phyloP scores from a whole-genome alignment of 2,329 filamentous ascomycete species.

The Aspergillus ochraceoroseus region DNA sequence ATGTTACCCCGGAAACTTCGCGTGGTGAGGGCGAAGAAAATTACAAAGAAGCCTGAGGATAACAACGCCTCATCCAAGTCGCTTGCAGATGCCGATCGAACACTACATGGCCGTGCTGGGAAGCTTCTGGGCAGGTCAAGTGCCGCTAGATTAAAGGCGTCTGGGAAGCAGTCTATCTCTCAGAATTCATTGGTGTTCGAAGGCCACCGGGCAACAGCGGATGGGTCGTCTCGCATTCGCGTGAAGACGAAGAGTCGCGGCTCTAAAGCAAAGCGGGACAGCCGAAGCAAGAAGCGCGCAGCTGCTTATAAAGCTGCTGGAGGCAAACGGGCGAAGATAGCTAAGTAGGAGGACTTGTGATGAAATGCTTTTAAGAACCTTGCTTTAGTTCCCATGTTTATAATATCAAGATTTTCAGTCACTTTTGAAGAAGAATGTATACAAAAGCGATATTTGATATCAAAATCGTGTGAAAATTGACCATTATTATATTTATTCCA shows the following conservation, averaged over 20 bases:
- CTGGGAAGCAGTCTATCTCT: conserved; percentile 27
- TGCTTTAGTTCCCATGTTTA: no score
- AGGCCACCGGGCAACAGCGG: conserved; percentile 41
- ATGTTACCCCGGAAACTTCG: conserved; percentile 85
- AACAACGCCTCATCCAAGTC: conserved; percentile 20
- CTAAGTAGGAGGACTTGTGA: conserved; percentile 12
- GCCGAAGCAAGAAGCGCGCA: conserved; percentile 41
- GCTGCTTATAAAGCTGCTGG: conserved; percentile 42
- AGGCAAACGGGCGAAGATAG: conserved; percentile 26
- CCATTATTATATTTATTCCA: no score
- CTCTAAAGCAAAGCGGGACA: conserved; percentile 40
- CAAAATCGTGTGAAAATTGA: no score
- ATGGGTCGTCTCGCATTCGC: conserved; percentile 29
- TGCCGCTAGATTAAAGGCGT: conserved; percentile 34
- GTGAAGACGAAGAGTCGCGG: conserved; percentile 40
- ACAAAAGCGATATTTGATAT: no score
- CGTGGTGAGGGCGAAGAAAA: conserved; percentile 77
- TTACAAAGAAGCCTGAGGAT: conserved; percentile 44
- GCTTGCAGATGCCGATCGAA: conserved; percentile 30
- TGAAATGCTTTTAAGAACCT: no score
- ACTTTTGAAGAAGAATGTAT: no score
- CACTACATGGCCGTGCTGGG: conserved; percentile 38
- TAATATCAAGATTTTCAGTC: no score
- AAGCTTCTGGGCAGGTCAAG: conserved; percentile 39
- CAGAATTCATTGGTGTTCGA: conserved; percentile 43